A percentile compares a stretch with the other conserved stretches of the same genome.
Evolutionary conservation across 176 grass and related monocot genomes (phyloP).

Genomic region (Eremochloa ophiuroides): DNA sequence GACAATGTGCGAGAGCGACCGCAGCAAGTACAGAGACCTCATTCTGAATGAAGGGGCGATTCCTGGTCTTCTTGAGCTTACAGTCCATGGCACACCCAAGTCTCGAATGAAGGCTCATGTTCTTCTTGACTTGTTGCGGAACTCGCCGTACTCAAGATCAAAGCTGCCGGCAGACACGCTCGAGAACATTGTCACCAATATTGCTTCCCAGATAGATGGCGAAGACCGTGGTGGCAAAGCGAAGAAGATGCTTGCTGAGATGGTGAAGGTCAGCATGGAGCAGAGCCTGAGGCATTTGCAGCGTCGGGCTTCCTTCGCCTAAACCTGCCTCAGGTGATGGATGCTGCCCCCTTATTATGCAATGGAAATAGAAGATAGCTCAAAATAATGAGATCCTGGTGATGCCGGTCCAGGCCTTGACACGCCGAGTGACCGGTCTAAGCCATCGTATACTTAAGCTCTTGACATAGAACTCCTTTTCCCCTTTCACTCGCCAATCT

Average conservation of each 20-base stretch:
- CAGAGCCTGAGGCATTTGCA: conserved; percentile 91
- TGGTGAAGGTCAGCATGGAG: conserved; percentile 98
- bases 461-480: conserved; percentile 22
- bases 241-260: conserved; percentile 92
- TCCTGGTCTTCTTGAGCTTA: conserved; percentile 86
- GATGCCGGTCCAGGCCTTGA: conserved; percentile 65
- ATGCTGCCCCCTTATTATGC: conserved; percentile 10
- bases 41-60: conserved; percentile 87
- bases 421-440: conserved; percentile 49
- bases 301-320: conserved; percentile 67
- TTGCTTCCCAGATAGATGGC: conserved; percentile 71
- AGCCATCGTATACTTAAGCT: conserved; percentile 22
- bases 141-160: conserved; percentile 48
- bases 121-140: conserved; percentile 68
- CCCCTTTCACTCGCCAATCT: neutral
- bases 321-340: conserved; percentile 10
- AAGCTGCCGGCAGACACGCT: conserved; percentile 57
- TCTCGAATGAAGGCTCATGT: conserved; percentile 59
- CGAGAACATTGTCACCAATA: conserved; percentile 80
- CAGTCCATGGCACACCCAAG: conserved; percentile 71
- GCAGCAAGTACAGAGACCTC: conserved; percentile 59
- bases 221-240: conserved; percentile 73
- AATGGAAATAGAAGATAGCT: conserved; percentile 27
- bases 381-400: conserved; percentile 49
- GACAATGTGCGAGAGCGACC: conserved; percentile 70